Base-by-base conservation (phyloP, 306 rosid genomes). In the Pyrus betulifolia region DNA sequence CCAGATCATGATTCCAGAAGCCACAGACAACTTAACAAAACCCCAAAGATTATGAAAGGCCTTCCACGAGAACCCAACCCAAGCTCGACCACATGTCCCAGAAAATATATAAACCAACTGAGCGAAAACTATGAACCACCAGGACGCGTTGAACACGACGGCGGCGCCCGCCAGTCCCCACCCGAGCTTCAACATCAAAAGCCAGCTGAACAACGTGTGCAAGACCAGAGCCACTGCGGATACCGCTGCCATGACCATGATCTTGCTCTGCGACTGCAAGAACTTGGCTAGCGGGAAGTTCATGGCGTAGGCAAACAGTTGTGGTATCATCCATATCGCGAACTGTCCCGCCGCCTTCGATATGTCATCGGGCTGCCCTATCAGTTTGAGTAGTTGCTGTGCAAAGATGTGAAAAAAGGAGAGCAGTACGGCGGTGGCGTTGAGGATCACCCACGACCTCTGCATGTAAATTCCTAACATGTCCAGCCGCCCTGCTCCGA, bases 381-480 rank as follows among this genome's bases (percentile, higher is more conserved):
- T 94, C 14, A 63, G 35, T 28, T 58, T 64, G 64, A 94, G 73
- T 25, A 94, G 17, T 13, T 77, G 85, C 72, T 25, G 78, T 0
- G 97, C 91, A 8, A 91, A 91, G 10, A 94, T 21, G 87, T 90
- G 90, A 1, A 89, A 55, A 1, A 88, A 77, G 11, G 70, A 38
- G 27, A 94, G 33, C 0, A 89, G 0, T 4, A 86, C 4, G 5
- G 83, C 90, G 10, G 96, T 85, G 3, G 80, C 3, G 72, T 82
- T 63, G 3, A 94, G 82, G 22, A 94, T 91, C 54, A 94, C 87
- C 96, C 95, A 90, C 25, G 98, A 94, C 23, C 98, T 82, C 74
- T 94, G 98, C 97, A 94, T 85, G 85, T 91, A 94, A 15, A 90
- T 73, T 4, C 98, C 98, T 9, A 94, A 67, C 98, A 94, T 91